Percentiles rank a stretch among this genome's conserved stretches.
phyloP scores from a whole-genome alignment of 1,284 basidiomycete species.

The Fistulinella cinereoalba region DNA sequence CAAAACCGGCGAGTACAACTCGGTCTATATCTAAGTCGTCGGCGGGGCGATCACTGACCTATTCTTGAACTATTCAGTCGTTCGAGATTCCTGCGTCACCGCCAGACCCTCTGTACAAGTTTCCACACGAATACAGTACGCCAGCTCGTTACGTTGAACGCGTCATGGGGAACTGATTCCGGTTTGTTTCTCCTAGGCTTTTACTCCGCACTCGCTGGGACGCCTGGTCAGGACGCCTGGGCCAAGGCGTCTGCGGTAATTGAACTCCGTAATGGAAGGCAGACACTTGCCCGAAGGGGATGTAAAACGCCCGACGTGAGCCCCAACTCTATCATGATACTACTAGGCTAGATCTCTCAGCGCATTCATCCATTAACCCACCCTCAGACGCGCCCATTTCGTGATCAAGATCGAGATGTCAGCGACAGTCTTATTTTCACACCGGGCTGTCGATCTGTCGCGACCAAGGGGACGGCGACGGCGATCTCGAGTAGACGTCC shows the following conservation, averaged over 20 bases:
- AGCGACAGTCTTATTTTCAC: neutral
- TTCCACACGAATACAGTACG: constrained; percentile 26
- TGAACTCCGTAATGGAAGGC: neutral
- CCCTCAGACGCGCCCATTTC: neutral
- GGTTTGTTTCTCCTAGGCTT: constrained; percentile 10
- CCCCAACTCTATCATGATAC: too few species aligned
- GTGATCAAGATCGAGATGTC: neutral
- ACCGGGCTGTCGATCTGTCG: neutral
- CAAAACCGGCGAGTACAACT: constrained; percentile 25
- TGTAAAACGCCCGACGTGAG: neutral
- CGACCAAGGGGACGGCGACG: neutral
- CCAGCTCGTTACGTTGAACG: neutral
- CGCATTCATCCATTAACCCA: too few species aligned
- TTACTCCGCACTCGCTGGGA: constrained; percentile 17
- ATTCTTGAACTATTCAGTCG: constrained; percentile 13
- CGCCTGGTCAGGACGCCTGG: constrained; percentile 13
- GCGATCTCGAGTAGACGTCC: neutral
- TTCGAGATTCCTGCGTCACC: constrained; percentile 26
- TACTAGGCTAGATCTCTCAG: too few species aligned
- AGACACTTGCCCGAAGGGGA: neutral
- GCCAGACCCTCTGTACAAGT: constrained; percentile 27
- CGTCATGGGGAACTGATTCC: neutral
- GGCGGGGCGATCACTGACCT: too few species aligned
- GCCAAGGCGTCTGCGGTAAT: neutral
- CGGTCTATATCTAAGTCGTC: neutral